Evolutionary conservation across 2,329 filamentous ascomycete species (phyloP).

Genomic region (Cadophora sp.): DNA sequence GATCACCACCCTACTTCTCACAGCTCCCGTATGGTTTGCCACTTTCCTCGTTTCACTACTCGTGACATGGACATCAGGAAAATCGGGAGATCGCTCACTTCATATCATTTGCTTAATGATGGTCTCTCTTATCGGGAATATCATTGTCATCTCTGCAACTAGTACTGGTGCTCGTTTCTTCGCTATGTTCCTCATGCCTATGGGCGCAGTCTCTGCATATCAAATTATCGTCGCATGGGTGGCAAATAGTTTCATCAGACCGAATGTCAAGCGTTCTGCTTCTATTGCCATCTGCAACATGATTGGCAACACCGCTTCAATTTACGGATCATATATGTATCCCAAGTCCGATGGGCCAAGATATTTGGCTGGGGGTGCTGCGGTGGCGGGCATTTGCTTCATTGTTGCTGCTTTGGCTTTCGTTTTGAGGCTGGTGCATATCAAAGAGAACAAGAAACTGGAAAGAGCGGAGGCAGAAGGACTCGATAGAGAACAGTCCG

Average conservation of each 20-base stretch:
- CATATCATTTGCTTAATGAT: constrained; percentile 62
- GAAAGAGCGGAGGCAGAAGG: constrained; percentile 34
- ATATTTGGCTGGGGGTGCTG: constrained; percentile 47
- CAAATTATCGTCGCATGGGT: constrained; percentile 48
- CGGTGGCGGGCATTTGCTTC: constrained; percentile 47
- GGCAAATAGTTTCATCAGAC: constrained; percentile 45
- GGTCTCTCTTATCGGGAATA: constrained; percentile 59
- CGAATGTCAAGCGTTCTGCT: constrained; percentile 45
- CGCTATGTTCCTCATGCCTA: constrained; percentile 67
- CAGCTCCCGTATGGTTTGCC: constrained; percentile 62
- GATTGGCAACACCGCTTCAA: constrained; percentile 43
- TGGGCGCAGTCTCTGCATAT: constrained; percentile 58
- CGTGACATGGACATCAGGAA: constrained; percentile 62
- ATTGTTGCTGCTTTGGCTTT: constrained; percentile 47
- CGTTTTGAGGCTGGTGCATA: constrained; percentile 45
- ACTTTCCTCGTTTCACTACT: constrained; percentile 60
- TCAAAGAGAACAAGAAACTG: constrained; percentile 46
- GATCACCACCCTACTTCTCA: constrained; percentile 62
- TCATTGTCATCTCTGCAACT: constrained; percentile 60
- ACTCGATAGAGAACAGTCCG: background rate
- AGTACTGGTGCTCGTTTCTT: constrained; percentile 62
- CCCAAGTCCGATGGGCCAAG: constrained; percentile 45
- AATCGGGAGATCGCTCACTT: constrained; percentile 60
- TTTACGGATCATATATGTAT: constrained; percentile 47
- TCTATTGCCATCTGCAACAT: constrained; percentile 42